Base-by-base conservation (phyloP, 1,139 yeast species). In the Yamadazyma trypodendri region DNA sequence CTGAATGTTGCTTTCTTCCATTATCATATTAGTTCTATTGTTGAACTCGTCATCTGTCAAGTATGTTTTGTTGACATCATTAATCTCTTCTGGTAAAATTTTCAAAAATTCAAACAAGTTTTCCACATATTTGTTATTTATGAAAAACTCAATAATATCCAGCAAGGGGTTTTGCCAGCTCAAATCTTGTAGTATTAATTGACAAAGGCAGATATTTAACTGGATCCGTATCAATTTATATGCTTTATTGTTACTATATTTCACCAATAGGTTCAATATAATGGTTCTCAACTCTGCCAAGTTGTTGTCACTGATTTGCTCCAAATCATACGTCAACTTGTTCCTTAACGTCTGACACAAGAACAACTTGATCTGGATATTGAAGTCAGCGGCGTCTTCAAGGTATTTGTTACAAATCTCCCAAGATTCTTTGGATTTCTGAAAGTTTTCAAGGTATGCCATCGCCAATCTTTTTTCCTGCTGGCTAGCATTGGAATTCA, bases 301-400 rank as follows among this genome's bases (percentile, higher is more conserved):
- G 24, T 78, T 65, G 6, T 39, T 39, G 23, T 59, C 65, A 0
- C 88, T 87, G 2, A 88, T 64, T 59, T 92, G 98, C 43, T 73
- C 70, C 47, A 90, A 68, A 62, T 92, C 97, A 58, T 86, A 90
- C 11, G 87, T 84, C 35, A 88, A 65, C 54, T 89, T 89, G 28
- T 90, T 82, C 46, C 96, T 70, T 45, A 94, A 65, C 0, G 97
- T 90, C 58, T 94, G 98, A 1, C 97, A 85, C 8, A 94, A 85
- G 65, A 94, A 92, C 50, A 92, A 67, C 53, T 80, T 81, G 32
- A 84, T 63, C 49, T 83, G 84, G 18, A 75, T 43, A 30, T 54
- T 53, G 24, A 44, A 46, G 18, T 10, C 11, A 9, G 31, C 17
- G 13, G 38, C 35, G 13, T 38, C 39, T 21, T 34, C 27, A 31